phyloP scores from a whole-genome alignment of 1,284 basidiomycete genomes.

The Clitocybe nebularis region DNA sequence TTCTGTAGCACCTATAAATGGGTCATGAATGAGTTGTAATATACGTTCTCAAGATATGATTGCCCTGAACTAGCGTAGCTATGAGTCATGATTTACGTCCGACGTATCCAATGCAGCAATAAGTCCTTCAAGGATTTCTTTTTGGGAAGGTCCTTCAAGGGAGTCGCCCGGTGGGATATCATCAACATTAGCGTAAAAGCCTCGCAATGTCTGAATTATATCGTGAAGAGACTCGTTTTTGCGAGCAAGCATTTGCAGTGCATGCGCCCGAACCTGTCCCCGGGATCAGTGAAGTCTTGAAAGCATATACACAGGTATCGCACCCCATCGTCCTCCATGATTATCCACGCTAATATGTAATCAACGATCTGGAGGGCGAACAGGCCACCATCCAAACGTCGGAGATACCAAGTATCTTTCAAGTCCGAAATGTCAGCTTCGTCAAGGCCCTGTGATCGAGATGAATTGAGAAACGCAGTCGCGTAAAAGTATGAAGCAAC shows the following conservation, averaged over 20 bases:
- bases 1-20: constrained; percentile 43
- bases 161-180: constrained; percentile 35
- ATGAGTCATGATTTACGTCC: constrained; percentile 9
- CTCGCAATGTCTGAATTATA: constrained; percentile 59
- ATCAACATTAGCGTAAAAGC: constrained; percentile 72
- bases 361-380: constrained; percentile 90
- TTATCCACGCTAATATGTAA: constrained; percentile 91
- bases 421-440: constrained; percentile 63
- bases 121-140: constrained; percentile 66
- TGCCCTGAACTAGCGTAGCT: constrained; percentile 2
- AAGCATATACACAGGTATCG: constrained; percentile 24
- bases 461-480: not conserved
- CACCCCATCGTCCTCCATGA: constrained; percentile 98
- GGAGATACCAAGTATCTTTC: constrained; percentile 79
- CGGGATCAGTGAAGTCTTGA: not conserved
- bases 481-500: constrained; percentile 9
- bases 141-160: constrained; percentile 49
- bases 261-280: constrained; percentile 66
- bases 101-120: constrained; percentile 56
- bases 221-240: constrained; percentile 65
- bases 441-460: constrained; percentile 46
- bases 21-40: constrained; percentile 6
- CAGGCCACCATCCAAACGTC: constrained; percentile 81
- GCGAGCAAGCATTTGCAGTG: constrained; percentile 70
- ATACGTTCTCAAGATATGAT: not conserved